A percentile compares a stretch with the other conserved stretches of the same genome.
Conservation (phyloP, 352 stramenopile species). For the Lagenidium giganteum region DNA sequence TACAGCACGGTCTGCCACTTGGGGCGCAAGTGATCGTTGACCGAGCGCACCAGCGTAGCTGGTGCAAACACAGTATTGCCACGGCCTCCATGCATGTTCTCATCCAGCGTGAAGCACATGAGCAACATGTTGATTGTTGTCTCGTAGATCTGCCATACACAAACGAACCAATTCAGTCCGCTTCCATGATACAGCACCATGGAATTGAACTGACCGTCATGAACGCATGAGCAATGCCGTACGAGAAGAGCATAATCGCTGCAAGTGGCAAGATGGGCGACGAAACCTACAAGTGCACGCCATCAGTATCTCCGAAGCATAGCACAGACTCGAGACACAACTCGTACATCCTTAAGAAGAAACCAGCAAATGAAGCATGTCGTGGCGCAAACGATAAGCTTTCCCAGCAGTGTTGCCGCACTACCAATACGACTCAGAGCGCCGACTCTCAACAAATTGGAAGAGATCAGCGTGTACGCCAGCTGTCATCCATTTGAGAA, state of each 20-base stretch:
- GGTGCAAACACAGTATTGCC: conserved; percentile 64
- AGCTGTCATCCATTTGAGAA: conserved; percentile 20
- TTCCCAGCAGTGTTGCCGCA: conserved; percentile 65
- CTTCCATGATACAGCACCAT: neutral
- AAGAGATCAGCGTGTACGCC: conserved; percentile 63
- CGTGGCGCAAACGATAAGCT: conserved; percentile 69
- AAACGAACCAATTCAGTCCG: neutral
- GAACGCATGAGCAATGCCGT: conserved; percentile 72
- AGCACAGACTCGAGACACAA: neutral
- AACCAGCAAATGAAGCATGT: conserved; percentile 70
- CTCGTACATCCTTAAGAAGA: conserved; percentile 55
- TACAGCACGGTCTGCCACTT: conserved; percentile 82
- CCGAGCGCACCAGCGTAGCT: conserved; percentile 55
- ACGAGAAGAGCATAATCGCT: conserved; percentile 66
- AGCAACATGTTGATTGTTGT: conserved; percentile 83
- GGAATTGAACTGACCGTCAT: conserved; percentile 47
- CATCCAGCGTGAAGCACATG: conserved; percentile 82
- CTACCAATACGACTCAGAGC: conserved; percentile 63
- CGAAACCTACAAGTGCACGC: conserved; percentile 22
- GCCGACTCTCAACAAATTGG: conserved; percentile 59
- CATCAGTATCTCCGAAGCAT: conserved; percentile 2
- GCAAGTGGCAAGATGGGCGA: conserved; percentile 64
- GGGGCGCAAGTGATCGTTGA: conserved; percentile 77
- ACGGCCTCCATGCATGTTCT: conserved; percentile 74
- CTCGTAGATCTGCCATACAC: conserved; percentile 63